These are phyloP conservation scores for Hypoxylon sp. DNA, from an alignment of 2,329 filamentous ascomycete genomes.

Conservation along the genomic window DNA sequence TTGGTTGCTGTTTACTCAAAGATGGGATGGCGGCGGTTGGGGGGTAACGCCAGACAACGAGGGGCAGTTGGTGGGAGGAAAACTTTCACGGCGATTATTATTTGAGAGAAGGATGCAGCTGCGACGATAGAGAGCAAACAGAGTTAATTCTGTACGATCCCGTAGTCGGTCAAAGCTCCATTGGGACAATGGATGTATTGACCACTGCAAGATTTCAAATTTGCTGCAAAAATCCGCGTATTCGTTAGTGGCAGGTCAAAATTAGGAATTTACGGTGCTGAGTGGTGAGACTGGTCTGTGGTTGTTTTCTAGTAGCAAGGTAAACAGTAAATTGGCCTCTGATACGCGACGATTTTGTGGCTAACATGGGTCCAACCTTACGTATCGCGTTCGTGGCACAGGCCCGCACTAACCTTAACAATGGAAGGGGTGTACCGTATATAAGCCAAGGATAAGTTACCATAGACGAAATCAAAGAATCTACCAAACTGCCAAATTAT, in stretches of 20 bases:
- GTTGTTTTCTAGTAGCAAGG: conserved; percentile 36
- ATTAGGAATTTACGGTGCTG: conserved; percentile 24
- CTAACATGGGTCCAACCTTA: conserved; percentile 11
- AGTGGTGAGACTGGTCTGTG: conserved; percentile 23
- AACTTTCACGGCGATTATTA: conserved; percentile 26
- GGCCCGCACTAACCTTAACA: background rate
- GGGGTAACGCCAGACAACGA: conserved; percentile 41
- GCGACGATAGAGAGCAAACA: conserved; percentile 36
- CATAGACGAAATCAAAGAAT: too few relatives aligned
- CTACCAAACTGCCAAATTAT: too few relatives aligned
- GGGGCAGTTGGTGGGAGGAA: conserved; percentile 37
- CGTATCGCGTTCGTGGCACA: conserved; percentile 38
- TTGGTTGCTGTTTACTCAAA: conserved; percentile 42
- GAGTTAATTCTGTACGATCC: conserved; percentile 40
- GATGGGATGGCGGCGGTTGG: conserved; percentile 27
- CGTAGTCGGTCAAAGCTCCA: conserved; percentile 42
- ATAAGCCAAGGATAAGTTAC: background rate
- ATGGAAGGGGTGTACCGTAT: background rate
- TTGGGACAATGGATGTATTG: conserved; percentile 24
- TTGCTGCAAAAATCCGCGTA: conserved; percentile 27
- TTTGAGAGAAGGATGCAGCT: background rate
- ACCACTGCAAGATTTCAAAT: conserved; percentile 20
- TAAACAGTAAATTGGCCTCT: conserved; percentile 39
- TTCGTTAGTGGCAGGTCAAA: conserved; percentile 12
- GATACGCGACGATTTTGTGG: conserved; percentile 36